Evolutionary conservation across 306 rosid genomes (phyloP), one percentile per base, ranked within the genome.

Genomic region (Sphenostylis stenocarpa): DNA sequence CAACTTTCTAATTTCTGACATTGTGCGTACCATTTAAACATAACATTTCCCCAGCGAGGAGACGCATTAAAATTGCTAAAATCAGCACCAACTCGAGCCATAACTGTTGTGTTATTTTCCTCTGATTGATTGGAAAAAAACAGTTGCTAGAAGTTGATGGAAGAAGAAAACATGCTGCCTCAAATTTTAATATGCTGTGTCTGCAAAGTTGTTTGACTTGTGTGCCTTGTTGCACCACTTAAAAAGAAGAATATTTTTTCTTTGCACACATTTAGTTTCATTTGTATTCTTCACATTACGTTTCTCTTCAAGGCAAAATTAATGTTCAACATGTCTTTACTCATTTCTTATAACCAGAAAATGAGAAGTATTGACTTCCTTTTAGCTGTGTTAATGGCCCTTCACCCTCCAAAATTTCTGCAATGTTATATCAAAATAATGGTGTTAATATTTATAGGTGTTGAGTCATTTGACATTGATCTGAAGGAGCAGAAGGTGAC

Each of bases 401-500:
- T 52, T 38, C 26, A n/a, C 34, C 67, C 70, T 28, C 45, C 48
- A 67, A 49, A 28, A 7, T 39, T 73, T 29, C 44, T 38, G 26
- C 68, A 23, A 36, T 39, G 5, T 29, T 65, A 26, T 4, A 28
- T 52, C 4, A 56, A n/a, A 29, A 72, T 70, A 74, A 75, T 7
- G 45, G 17, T 39, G 70, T 7, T 49, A n/a, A 41, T 56, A 47
- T 58, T 23, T 80, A 17, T 70, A 93, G 97, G 97, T 66, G 96
- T 93, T 5, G 96, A 93, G 33, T 81, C 96, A 48, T 93, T 71
- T 76, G 97, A 93, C 77, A 69, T 93, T 62, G 91, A 90, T 69
- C 67, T 93, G 63, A 83, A 93, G 79, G 86, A 88, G 10, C 96
- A 93, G 79, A 93, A 89, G 85, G 97, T 93, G 85, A 90, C 96